Evolutionary conservation across 2,329 filamentous ascomycete genomes (phyloP).

Genomic region (Monilinia polystroma): DNA sequence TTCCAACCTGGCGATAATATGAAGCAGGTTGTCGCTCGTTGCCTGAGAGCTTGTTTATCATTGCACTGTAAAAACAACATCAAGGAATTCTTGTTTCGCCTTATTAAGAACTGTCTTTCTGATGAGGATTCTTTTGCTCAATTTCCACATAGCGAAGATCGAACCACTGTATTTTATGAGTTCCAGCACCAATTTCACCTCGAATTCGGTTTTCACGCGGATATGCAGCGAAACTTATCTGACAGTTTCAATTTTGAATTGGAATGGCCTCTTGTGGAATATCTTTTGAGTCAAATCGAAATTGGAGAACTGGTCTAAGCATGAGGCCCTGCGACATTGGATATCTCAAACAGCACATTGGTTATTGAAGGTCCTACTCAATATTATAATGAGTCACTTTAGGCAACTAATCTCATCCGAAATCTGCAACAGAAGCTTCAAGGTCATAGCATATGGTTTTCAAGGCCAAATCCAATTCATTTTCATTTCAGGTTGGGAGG

Average conservation of each 20-base stretch:
- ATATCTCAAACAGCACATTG: slow-evolving; percentile 8
- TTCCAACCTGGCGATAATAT: slow-evolving; percentile 25
- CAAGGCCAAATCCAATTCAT: background rate
- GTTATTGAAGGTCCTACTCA: background rate
- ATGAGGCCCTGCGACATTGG: slow-evolving; percentile 11
- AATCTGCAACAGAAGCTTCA: background rate
- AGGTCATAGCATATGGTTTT: background rate
- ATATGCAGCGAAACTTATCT: slow-evolving; percentile 3
- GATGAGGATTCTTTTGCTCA: slow-evolving; percentile 25
- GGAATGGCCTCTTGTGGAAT: slow-evolving; percentile 16
- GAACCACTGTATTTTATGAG: slow-evolving; percentile 26
- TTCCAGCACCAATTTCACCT: slow-evolving; percentile 33
- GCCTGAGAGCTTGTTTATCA: slow-evolving; percentile 31
- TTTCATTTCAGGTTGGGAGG: background rate
- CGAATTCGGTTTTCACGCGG: slow-evolving; percentile 31
- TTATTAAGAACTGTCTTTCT: slow-evolving; percentile 31
- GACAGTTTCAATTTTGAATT: slow-evolving; percentile 13
- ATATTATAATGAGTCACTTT: background rate
- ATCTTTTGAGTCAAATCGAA: slow-evolving; percentile 9
- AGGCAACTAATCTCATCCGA: too few relatives aligned
- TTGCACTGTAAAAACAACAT: slow-evolving; percentile 19
- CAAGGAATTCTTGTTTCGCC: slow-evolving; percentile 31
- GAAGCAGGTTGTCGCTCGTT: slow-evolving; percentile 28
- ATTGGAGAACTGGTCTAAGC: background rate
- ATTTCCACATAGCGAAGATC: slow-evolving; percentile 24